phyloP scores from a whole-genome alignment of 441 rosid genomes.

The Pelargonium citronellum region DNA sequence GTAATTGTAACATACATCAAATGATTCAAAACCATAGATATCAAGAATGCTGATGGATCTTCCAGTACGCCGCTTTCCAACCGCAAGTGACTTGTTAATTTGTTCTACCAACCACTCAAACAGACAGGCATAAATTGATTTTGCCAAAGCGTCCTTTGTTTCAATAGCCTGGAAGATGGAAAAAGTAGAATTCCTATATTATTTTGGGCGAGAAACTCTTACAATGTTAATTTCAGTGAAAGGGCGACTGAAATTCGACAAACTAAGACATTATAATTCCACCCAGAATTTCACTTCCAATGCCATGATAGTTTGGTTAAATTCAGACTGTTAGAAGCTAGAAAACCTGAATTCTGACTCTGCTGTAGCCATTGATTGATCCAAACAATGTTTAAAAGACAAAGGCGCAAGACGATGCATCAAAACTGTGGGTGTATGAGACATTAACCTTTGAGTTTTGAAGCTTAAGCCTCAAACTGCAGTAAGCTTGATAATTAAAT shows the following conservation, averaged over 20 bases:
- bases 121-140: slow-evolving; percentile 82
- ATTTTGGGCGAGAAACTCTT: slow-evolving; percentile 1
- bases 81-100: slow-evolving; percentile 92
- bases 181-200: slow-evolving; percentile 14
- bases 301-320: neutral
- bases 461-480: neutral
- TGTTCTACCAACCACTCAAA: slow-evolving; percentile 98
- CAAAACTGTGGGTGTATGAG: neutral
- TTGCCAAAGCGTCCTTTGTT: slow-evolving; percentile 95
- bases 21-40: slow-evolving; percentile 98
- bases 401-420: too few relatives aligned
- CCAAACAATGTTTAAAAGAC: neutral
- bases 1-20: slow-evolving; percentile 55
- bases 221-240: slow-evolving; percentile 12
- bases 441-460: neutral
- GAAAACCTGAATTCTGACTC: neutral
- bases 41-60: slow-evolving; percentile 99
- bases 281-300: neutral
- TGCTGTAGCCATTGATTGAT: neutral
- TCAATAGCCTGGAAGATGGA: slow-evolving; percentile 70
- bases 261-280: neutral
- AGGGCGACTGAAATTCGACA: neutral
- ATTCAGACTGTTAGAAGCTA: neutral
- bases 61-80: slow-evolving; percentile 89
- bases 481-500: neutral